phyloP scores from a whole-genome alignment of 2,329 filamentous ascomycete genomes.

The Diaporthe sp. region DNA sequence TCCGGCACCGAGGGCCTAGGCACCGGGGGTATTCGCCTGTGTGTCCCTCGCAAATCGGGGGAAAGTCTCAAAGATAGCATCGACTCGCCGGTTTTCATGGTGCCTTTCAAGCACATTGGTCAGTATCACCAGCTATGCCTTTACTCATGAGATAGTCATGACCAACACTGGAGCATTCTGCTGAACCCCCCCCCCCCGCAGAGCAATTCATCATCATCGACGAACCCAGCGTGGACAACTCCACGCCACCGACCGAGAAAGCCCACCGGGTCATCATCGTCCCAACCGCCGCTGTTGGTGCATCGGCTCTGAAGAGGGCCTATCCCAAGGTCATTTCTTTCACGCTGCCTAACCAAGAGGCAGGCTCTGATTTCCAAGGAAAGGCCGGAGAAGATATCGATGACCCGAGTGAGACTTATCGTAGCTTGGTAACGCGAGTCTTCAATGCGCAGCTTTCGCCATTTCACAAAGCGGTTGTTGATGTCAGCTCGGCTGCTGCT shows the following conservation, averaged over 20 bases:
- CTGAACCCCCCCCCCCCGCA: not conserved
- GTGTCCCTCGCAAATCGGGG: not conserved
- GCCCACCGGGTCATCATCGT: not conserved
- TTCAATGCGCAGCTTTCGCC: slow-evolving; percentile 5
- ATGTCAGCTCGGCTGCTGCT: not conserved
- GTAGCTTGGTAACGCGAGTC: not conserved
- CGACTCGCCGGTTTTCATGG: not conserved
- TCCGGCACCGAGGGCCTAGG: not conserved
- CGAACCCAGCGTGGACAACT: rapidly evolving
- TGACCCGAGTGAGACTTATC: not conserved
- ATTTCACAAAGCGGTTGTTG: not conserved
- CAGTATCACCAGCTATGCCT: not conserved
- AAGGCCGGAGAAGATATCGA: not conserved
- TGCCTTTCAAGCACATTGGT: not conserved
- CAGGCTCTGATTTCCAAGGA: not conserved
- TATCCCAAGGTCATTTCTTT: not conserved
- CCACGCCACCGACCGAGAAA: rapidly evolving
- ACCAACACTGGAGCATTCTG: not conserved
- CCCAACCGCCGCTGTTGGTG: not conserved
- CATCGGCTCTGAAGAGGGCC: not conserved
- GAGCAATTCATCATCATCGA: slow-evolving; percentile 6
- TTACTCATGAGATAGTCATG: not conserved
- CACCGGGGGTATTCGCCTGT: not conserved
- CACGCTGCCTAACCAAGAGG: not conserved
- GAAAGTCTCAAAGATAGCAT: not conserved